phyloP scores from a whole-genome alignment of 2,329 filamentous ascomycete genomes.

The Venturia effusa region DNA sequence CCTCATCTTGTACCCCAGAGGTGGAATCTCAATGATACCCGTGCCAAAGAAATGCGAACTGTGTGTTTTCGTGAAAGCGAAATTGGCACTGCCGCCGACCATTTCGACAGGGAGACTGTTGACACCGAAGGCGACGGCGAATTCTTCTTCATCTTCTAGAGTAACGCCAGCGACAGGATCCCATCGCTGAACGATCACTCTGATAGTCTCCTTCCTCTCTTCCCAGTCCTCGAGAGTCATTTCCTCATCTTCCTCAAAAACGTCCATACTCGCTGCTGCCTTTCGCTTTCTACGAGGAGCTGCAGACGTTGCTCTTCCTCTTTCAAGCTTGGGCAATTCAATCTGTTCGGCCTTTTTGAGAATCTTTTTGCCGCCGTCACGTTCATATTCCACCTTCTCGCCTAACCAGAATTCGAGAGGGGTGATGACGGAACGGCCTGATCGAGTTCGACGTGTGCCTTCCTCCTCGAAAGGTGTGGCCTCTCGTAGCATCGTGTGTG shows the following conservation, averaged over 20 bases:
- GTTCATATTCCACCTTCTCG: conserved; percentile 63
- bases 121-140: conserved; percentile 49
- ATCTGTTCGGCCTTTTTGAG: conserved; percentile 64
- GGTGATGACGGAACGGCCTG: conserved; percentile 65
- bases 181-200: conserved; percentile 55
- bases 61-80: conserved; percentile 82
- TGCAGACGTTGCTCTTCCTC: not conserved
- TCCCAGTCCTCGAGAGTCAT: conserved; percentile 59
- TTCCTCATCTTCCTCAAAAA: conserved; percentile 39
- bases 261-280: conserved; percentile 13
- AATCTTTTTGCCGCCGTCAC: conserved; percentile 60
- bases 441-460: conserved; percentile 55
- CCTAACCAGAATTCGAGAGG: conserved; percentile 82
- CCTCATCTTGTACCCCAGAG: conserved; percentile 69
- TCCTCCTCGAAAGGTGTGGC: conserved; percentile 34
- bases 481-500: conserved; percentile 25
- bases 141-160: conserved; percentile 36
- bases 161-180: conserved; percentile 46
- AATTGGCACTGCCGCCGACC: conserved; percentile 54
- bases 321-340: conserved; percentile 22
- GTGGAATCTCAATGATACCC: conserved; percentile 80
- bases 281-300: conserved; percentile 1
- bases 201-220: conserved; percentile 50
- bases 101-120: conserved; percentile 43
- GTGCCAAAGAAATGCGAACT: conserved; percentile 78